Base-by-base conservation (phyloP, 208 protist genomes). In the Tritrichomonas foetus region DNA sequence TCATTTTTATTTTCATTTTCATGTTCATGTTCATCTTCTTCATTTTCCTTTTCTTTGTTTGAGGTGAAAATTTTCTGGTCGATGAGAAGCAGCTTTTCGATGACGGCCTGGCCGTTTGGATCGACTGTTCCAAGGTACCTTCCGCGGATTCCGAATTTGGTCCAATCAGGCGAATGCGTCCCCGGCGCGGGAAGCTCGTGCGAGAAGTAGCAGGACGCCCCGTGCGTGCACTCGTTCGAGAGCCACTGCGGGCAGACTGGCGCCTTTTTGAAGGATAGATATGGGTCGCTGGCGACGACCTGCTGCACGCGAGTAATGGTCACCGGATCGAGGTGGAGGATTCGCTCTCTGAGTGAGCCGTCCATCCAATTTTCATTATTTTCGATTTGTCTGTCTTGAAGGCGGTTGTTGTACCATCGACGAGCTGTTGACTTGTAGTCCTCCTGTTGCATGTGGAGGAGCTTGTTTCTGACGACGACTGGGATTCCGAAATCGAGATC, bases 401-500 rank as follows among this genome's bases (percentile, higher is more conserved):
- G 78, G 53, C 78, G 25, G 30, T 89, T 89, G 30, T 53, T 57
- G 57, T 89, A 50, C 78, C 78, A 89, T 39, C 78, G 44, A 57
- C 27, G n/a, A 27, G 44, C 33, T 27, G 44, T 41, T 53, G 78
- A 89, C 8, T 44, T 89, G 16, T 41, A 89, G 57, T 89, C 78
- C 39, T 61, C 47, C 30, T 89, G 78, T 36, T 89, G 78, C 20
- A 61, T 53, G 1, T 89, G 44, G 1, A 89, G 30, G 39, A 89
- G 47, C 16, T 89, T 89, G 47, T 89, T 89, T 89, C 78, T 53
- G 13, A 89, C 78, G 2, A 89, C 57, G 39, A 89, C 78, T 39
- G 78, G 78, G 57, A 89, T 89, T 57, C 78, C 78, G 39, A 89
- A 39, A 39, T 89, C 78, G 11, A 89, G 47, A 89, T 89, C 78